Evolutionary conservation across 345 rosid species (phyloP), one percentile per base, ranked within the genome.

Genomic region (Moricandia moricandioides): DNA sequence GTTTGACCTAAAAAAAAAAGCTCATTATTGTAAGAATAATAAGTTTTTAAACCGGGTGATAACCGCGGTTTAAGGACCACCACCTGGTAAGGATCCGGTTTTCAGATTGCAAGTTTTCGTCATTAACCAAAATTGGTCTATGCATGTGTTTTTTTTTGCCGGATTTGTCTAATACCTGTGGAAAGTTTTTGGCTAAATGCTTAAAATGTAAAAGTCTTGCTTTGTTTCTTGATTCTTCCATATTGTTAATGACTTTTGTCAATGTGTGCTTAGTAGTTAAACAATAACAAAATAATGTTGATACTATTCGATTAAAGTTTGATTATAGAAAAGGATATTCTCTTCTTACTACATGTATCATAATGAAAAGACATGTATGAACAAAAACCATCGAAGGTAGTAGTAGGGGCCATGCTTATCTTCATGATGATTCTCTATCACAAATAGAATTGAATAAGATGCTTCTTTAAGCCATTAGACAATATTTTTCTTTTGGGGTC

Each of bases 1-100:
- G 86, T 64, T 61, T 93, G 81, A 82, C 92, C 47, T 77, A 57
- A 18, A 35, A 62, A 57, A 18, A 35, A 62, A n/a, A n/a, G 24
- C 67, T 57, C 47, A 35, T 16, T 10, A 9, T 57, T 57, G 61
- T 11, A 3, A 24, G 24, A 21, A 34, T 2, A 40, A 62, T 47
- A 33, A 18, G 21, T 40, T 29, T 63, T 61, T 64, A 49, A 74
- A 69, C 64, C 72, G 69, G 80, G 78, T 56, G 39, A 70, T 39
- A 79, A 73, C 59, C 69, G 66, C 70, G 81, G 81, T 78, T 78
- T 67, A 73, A 78, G 52, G 39, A 62, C 45, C 11, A 30, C 71
- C 59, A 68, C 26, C 9, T 33, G 61, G 60, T 63, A 14, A 21
- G 4, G 54, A 71, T 65, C 77, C 81, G 81, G 81, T 78, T 78